These are phyloP conservation scores for Cornus controversa DNA, from an alignment of 148 eudicot species.

Conservation along the genomic window DNA sequence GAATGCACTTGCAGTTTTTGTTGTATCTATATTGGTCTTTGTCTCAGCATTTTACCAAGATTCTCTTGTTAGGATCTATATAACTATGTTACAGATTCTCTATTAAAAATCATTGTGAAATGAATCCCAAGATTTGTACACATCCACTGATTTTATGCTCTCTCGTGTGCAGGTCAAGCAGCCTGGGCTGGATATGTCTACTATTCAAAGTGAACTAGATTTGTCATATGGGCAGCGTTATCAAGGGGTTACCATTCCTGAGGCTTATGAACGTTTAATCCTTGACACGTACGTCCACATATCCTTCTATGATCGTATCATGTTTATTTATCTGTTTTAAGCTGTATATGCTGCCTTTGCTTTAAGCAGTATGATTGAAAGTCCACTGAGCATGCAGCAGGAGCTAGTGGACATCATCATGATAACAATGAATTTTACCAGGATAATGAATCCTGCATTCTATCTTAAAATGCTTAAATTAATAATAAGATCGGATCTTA, in stretches of 20 bases:
- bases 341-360: neutral
- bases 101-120: neutral
- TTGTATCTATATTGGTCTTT: neutral
- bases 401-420: neutral
- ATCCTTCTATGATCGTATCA: neutral
- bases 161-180: slow-evolving; percentile 62
- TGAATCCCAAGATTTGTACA: neutral
- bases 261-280: slow-evolving; percentile 88
- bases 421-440: neutral
- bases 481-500: neutral
- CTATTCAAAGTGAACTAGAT: slow-evolving; percentile 83
- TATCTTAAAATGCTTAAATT: neutral
- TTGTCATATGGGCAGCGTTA: slow-evolving; percentile 81
- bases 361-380: neutral
- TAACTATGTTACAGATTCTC: neutral
- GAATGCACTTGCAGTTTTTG: neutral
- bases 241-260: slow-evolving; percentile 73
- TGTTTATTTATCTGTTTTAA: neutral
- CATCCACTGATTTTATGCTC: neutral
- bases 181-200: slow-evolving; percentile 81
- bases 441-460: neutral
- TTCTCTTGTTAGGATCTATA: neutral
- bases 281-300: slow-evolving; percentile 70
- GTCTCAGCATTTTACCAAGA: slow-evolving; percentile 1
- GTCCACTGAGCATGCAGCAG: neutral